Base-by-base conservation (phyloP, 257 asterid species). In the Nicotiana sylvestris region DNA sequence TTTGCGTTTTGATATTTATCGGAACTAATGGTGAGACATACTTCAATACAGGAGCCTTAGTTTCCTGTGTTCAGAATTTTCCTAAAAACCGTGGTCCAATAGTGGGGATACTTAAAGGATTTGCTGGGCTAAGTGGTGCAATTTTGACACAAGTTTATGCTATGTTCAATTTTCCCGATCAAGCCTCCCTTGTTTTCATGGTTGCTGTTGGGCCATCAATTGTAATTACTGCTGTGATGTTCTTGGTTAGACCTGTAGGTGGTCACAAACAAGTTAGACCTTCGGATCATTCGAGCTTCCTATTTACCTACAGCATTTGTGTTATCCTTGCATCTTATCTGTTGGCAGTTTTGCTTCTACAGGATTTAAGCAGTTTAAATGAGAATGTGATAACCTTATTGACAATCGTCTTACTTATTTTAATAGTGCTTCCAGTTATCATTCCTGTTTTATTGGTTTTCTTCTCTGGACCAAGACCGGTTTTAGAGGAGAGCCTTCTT, bases 111-210 rank as follows among this genome's bases (percentile, higher is more conserved):
- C 84, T 82, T 55, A 88, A 88, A 78, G 90, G 90, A 58, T 88
- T 88, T 77, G 87, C 90, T 62, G 87, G 89, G 81, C 43, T 88
- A 74, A 88, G 87, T 77, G 89, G 89, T 74, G 90, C 90, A 61
- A 84, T 86, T 80, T 83, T 88, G 82, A 86, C 89, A 53, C 87
- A 88, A 86, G 33, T 80, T 79, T 86, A 84, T 80, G 86, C 90
- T 69, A 84, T 82, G 89, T 80, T 88, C 49, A 84, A 88, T 55
- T 82, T 82, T 81, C 87, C 87, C 4, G 72, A 84, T 67, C 87
- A 84, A 62, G 83, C 90, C 32, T 84, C 90, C 62, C 81, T 88
- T 13, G 77, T 86, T 76, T 84, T 85, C 67, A 83, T 85, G 88
- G 82, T 85, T 81, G 88, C 90, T 39, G 86, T 85, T 67, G 88